Percentiles rank a stretch among this genome's conserved stretches.
Evolutionary conservation across 2,329 filamentous ascomycete species (phyloP).

Genomic region (Neofusicoccum cordaticola): DNA sequence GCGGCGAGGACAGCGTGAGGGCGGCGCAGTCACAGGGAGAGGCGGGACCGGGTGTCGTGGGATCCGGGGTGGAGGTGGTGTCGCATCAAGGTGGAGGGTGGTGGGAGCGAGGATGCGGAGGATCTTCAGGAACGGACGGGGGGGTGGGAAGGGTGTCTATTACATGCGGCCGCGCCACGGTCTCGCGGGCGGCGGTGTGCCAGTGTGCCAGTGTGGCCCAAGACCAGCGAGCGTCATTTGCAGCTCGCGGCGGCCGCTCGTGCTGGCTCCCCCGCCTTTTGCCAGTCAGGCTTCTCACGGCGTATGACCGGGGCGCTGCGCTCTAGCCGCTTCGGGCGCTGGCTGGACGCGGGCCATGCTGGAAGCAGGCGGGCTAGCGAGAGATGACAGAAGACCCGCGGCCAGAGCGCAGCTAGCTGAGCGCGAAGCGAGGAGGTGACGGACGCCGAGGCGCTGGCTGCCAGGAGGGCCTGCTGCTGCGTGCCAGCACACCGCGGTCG

Average conservation of each 20-base stretch:
- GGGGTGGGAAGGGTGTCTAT: background rate
- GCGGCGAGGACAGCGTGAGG: background rate
- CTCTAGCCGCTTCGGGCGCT: background rate
- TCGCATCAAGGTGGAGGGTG: background rate
- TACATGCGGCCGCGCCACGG: background rate
- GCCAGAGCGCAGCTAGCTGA: background rate
- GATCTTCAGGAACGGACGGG: slow-evolving; percentile 3
- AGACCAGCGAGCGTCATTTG: background rate
- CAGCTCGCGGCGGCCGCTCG: background rate
- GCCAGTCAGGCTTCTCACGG: background rate
- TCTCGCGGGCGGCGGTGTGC: too few species aligned
- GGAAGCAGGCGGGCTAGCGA: background rate
- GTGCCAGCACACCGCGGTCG: too few species aligned
- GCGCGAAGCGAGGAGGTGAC: background rate
- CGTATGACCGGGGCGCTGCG: background rate
- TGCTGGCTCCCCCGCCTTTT: background rate
- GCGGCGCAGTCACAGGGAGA: background rate
- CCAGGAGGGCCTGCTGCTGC: too few species aligned
- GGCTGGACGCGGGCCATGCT: background rate
- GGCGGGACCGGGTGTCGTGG: background rate
- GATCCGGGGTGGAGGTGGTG: background rate
- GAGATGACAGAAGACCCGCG: background rate
- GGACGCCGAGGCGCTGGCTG: background rate
- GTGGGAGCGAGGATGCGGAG: background rate
- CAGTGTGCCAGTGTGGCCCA: background rate